These are phyloP conservation scores for Ascochyta viciae-villosae DNA, from an alignment of 2,329 filamentous ascomycete species.

Conservation along the genomic window DNA sequence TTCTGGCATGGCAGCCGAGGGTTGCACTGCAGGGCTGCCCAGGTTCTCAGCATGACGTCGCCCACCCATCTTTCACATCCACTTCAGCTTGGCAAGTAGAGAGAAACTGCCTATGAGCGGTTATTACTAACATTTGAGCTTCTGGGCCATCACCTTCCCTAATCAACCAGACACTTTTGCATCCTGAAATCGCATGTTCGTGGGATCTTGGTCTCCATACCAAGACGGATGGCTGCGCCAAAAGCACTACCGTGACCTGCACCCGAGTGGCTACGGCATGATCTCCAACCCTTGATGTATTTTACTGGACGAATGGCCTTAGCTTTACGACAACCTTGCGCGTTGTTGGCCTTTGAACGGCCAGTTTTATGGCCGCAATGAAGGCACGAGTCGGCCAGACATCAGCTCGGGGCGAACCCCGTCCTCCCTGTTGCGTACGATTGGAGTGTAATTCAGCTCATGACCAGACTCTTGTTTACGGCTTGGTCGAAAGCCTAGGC, in stretches of 20 bases:
- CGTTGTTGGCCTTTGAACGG: constrained; percentile 3
- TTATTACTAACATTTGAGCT: constrained; percentile 35
- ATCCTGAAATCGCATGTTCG: constrained; percentile 18
- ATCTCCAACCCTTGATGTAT: constrained; percentile 2
- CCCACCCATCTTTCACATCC: constrained; percentile 6
- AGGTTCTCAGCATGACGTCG: constrained; percentile 12
- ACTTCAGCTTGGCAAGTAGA: constrained; percentile 22
- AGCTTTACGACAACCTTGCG: constrained; percentile 6
- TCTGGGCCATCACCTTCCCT: constrained; percentile 29
- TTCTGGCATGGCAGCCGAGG: constrained; percentile 2
- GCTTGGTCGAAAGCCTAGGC: neutral
- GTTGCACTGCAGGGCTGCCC: constrained; percentile 18
- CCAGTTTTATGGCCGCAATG: constrained; percentile 1
- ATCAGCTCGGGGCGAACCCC: neutral
- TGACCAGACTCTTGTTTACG: neutral
- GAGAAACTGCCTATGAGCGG: neutral
- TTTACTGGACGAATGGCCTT: constrained; percentile 1
- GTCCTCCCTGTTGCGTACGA: neutral
- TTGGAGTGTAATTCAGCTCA: constrained; percentile 2
- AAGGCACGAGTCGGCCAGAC: constrained; percentile 7
- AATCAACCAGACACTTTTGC: constrained; percentile 24
- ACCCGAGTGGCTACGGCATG: constrained; percentile 3
- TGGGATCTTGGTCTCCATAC: constrained; percentile 13
- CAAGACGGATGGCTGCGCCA: constrained; percentile 26
- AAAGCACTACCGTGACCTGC: constrained; percentile 12